Base-by-base conservation (phyloP, 139 green algal species). In the Penium margaritaceum region DNA sequence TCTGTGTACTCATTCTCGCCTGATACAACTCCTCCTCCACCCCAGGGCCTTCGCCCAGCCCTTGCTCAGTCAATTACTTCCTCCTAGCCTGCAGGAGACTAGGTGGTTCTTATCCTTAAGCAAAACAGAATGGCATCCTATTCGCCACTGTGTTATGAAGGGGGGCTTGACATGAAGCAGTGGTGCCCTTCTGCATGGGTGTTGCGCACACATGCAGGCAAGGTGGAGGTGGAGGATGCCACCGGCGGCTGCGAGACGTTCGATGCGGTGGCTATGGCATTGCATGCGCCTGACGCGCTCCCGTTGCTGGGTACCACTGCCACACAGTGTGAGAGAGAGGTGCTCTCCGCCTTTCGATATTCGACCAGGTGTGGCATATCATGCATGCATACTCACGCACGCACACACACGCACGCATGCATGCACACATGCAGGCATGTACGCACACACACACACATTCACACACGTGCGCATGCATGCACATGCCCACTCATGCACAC, bases 231-330 rank as follows among this genome's bases (percentile, higher is more conserved):
- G 30, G 29, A 53, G 6, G 61, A 75, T 55, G 36, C 44, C 15
- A 19, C 5, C 63, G 62, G 63, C 36, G 37, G 9, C 5, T 69
- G 17, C n/a, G 36, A 47, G 54, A 41, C n/a, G 6, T 96, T 90
- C 77, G 91, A 97, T 76, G 80, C 80, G 0, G 87, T 92, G 9
- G 80, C 97, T 32, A 74, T 96, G 34, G 93, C 92, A 9, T 91
- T 86, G 0, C 93, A 98, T 80, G 83, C 76, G 1, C 89, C 97
- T 80, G 85, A 86, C 35, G 79, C 84, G 19, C 76, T 95, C 34
- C 2, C 44, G 5, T 66, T 96, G 17, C 78, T 97, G 24, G 88
- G 89, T 0, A 34, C 79, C 6, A 72, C 71, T 29, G 86, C 74
- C 5, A 68, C 63, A 0, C 60, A 80, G 68, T 75, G 67, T 1